Percentiles rank a stretch among this genome's conserved stretches.
These are phyloP conservation scores for Globisporangium canariense DNA, from an alignment of 352 stramenopile species.

Conservation along the genomic window DNA sequence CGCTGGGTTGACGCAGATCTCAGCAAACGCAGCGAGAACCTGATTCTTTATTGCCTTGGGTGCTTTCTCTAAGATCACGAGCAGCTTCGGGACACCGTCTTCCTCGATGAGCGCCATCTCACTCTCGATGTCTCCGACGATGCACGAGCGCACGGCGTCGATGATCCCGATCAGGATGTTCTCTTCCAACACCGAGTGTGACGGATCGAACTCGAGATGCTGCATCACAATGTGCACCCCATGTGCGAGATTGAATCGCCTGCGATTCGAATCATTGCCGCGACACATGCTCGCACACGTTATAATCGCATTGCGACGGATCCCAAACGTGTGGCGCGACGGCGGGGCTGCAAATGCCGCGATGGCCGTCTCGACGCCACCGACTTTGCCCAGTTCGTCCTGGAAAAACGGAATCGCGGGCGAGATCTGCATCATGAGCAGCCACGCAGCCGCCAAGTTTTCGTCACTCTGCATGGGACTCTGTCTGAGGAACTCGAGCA, in stretches of 20 bases:
- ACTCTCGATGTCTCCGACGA: conserved; percentile 50
- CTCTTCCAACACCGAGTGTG: conserved; percentile 60
- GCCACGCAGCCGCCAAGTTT: conserved; percentile 40
- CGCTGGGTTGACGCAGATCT: conserved; percentile 70
- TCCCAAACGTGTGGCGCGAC: conserved; percentile 52
- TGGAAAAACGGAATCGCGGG: conserved; percentile 31
- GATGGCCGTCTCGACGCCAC: conserved; percentile 48
- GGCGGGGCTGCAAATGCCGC: conserved; percentile 41
- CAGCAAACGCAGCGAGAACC: conserved; percentile 51
- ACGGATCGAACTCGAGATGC: conserved; percentile 45
- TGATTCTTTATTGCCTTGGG: conserved; percentile 63
- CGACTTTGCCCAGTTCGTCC: conserved; percentile 40
- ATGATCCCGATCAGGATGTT: conserved; percentile 63
- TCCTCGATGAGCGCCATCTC: conserved; percentile 58
- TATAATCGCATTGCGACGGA: conserved; percentile 62
- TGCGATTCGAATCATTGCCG: conserved; percentile 42
- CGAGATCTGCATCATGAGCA: conserved; percentile 52
- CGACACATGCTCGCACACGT: conserved; percentile 56
- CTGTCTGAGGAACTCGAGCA: conserved; percentile 52
- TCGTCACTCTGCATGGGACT: conserved; percentile 33
- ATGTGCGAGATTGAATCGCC: conserved; percentile 45
- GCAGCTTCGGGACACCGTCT: conserved; percentile 55
- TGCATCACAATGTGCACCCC: conserved; percentile 41
- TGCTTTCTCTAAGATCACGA: conserved; percentile 48
- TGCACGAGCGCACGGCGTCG: conserved; percentile 59